These are phyloP conservation scores for Aspergillus affinis DNA, from an alignment of 495 filamentous ascomycete species.

Conservation along the genomic window DNA sequence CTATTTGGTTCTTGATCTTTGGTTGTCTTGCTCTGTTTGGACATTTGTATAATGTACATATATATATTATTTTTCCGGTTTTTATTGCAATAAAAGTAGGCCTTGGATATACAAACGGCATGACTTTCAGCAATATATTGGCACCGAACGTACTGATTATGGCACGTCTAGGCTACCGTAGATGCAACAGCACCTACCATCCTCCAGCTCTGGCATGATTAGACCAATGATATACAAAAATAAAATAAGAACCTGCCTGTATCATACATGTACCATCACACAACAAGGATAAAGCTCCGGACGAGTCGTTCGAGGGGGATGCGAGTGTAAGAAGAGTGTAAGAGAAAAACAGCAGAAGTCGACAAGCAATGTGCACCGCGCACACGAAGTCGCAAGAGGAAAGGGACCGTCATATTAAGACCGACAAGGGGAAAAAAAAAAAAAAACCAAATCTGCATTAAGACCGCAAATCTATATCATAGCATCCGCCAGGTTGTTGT, in stretches of 20 bases:
- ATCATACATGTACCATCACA: background rate
- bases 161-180: too few species aligned
- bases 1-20: slow-evolving; percentile 21
- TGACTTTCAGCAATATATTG: background rate
- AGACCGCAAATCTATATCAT: background rate
- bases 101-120: background rate
- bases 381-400: background rate
- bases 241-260: background rate
- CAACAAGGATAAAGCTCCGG: too few species aligned
- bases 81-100: slow-evolving; percentile 24
- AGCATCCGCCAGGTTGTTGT: background rate
- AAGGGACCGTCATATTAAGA: background rate
- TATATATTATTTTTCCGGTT: slow-evolving; percentile 17
- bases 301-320: background rate
- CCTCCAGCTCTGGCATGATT: background rate
- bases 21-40: slow-evolving; percentile 16
- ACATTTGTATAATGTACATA: slow-evolving; percentile 29
- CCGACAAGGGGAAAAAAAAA: too few species aligned
- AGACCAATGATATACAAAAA: background rate
- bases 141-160: too few species aligned
- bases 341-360: too few species aligned
- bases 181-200: too few species aligned
- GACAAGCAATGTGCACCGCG: too few species aligned
- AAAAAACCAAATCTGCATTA: background rate
- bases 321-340: too few species aligned